Evolutionary conservation across 805 yeast species (phyloP).

Genomic region (Candida ovalis): DNA sequence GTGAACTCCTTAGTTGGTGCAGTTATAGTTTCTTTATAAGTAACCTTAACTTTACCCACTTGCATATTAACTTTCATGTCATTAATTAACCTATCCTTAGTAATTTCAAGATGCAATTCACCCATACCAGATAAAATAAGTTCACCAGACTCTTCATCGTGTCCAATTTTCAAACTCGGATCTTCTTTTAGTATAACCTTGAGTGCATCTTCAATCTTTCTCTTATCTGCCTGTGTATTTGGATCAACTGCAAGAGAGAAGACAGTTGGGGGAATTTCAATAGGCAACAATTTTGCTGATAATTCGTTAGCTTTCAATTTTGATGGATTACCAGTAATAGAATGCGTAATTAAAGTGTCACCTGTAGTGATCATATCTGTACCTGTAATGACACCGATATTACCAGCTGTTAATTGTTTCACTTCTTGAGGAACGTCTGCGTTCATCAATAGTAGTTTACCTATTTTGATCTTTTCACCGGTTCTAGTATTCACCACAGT

Average conservation of each 20-base stretch:
- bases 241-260: conserved; percentile 87
- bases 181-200: conserved; percentile 74
- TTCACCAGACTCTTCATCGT: conserved; percentile 86
- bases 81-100: conserved; percentile 69
- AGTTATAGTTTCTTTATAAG: conserved; percentile 71
- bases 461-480: conserved; percentile 60
- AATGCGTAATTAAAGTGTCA: conserved; percentile 75
- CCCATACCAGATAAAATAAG: conserved; percentile 95
- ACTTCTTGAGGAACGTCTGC: conserved; percentile 84
- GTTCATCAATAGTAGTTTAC: conserved; percentile 76
- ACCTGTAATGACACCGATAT: conserved; percentile 87
- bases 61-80: conserved; percentile 81
- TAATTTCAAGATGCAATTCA: conserved; percentile 88
- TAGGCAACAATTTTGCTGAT: conserved; percentile 62
- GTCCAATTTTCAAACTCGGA: conserved; percentile 72
- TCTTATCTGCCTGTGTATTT: conserved; percentile 70
- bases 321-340: conserved; percentile 40
- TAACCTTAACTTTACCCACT: conserved; percentile 80
- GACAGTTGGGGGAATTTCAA: conserved; percentile 86
- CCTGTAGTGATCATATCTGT: conserved; percentile 78
- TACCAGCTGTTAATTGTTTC: conserved; percentile 60
- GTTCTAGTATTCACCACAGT: conserved; percentile 66
- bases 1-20: conserved; percentile 21
- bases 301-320: conserved; percentile 34
- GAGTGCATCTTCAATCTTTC: conserved; percentile 69